These are phyloP conservation scores for Syzygium aqueum DNA, from an alignment of 345 rosid species.

Conservation along the genomic window DNA sequence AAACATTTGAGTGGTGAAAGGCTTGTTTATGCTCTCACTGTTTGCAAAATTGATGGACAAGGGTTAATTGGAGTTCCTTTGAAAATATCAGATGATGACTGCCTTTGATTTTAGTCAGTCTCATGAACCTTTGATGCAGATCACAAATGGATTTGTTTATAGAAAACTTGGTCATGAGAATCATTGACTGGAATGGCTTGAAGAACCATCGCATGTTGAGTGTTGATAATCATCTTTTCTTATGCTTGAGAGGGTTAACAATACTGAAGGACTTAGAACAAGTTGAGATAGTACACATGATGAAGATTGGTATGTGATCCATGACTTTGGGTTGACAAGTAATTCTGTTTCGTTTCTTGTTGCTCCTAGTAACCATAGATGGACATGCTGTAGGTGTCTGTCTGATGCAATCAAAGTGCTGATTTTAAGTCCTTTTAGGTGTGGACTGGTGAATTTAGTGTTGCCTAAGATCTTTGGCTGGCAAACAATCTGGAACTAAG, in stretches of 20 bases:
- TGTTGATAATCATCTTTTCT: neutral
- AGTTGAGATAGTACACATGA: neutral
- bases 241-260: neutral
- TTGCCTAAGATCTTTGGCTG: neutral
- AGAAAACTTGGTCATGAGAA: neutral
- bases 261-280: neutral
- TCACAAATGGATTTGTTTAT: neutral
- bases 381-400: neutral
- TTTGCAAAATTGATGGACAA: neutral
- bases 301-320: neutral
- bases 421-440: neutral
- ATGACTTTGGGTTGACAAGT: neutral
- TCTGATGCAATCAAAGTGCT: neutral
- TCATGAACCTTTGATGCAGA: neutral
- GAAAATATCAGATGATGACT: neutral
- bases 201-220: neutral
- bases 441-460: neutral
- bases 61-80: neutral
- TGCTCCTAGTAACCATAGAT: neutral
- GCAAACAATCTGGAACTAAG: neutral
- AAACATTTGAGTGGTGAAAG: neutral
- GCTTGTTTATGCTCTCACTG: neutral
- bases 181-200: neutral
- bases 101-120: neutral
- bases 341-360: neutral